phyloP scores from a whole-genome alignment of 83 land plant genomes.

The Picea mariana region DNA sequence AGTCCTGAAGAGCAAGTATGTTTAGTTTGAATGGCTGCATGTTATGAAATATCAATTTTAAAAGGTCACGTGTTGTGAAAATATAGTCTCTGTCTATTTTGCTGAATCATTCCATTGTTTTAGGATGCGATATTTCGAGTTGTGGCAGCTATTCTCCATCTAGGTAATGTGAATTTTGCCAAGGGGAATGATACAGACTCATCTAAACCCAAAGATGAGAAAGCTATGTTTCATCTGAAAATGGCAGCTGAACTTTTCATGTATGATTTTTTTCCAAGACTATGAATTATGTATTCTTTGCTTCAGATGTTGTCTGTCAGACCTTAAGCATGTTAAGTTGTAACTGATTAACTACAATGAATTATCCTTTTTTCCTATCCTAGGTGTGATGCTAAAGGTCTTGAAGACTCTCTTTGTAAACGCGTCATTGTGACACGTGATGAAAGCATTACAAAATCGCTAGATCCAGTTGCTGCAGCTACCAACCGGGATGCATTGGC shows the following conservation, averaged over 20 bases:
- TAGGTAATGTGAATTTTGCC: constrained; percentile 90
- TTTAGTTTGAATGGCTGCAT: not conserved
- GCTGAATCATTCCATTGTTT: not conserved
- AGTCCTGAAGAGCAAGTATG: constrained; percentile 86
- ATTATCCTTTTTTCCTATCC: constrained; percentile 9
- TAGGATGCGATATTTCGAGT: constrained; percentile 99
- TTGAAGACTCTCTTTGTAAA: constrained; percentile 87
- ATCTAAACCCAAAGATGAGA: constrained; percentile 88
- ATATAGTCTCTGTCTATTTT: not conserved
- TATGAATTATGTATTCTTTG: not conserved
- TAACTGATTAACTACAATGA: not conserved
- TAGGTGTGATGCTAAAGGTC: constrained; percentile 82
- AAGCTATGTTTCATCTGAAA: constrained; percentile 83
- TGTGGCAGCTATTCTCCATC: constrained; percentile 91
- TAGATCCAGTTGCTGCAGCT: constrained; percentile 79
- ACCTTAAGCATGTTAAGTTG: not conserved
- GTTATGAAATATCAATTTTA: not conserved
- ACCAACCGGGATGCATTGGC: constrained; percentile 96
- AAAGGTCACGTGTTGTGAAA: not conserved
- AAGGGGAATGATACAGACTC: constrained; percentile 91
- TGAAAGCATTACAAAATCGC: constrained; percentile 83
- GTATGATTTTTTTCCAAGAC: constrained; percentile 33
- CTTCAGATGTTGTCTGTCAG: not conserved
- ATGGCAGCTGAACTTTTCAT: constrained; percentile 93
- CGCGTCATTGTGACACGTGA: constrained; percentile 96